Evolutionary conservation across 1,139 yeast species (phyloP), one percentile per base, ranked within the genome.

Genomic region (Yamadazyma taylorii): DNA sequence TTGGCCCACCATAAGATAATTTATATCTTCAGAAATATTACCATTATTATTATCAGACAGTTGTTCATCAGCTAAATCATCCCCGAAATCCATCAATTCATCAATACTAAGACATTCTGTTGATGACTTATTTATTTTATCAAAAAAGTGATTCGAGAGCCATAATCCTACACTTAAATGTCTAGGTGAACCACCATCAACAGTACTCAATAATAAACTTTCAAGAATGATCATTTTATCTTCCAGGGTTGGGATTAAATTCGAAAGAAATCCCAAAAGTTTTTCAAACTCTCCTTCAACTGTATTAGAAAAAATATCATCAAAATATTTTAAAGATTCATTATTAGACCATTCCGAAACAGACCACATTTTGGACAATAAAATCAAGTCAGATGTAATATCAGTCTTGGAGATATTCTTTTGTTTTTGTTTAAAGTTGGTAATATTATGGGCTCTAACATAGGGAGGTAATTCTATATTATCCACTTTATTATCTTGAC

Each of bases 391-490:
- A 3, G 57, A 41, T 1, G 60, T 24, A 1, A 42, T 22, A 19
- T 55, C 52, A 6, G 40, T 30, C n/a, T 35, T 38, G 2, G 37
- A 24, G 8, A 31, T n/a, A 19, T 34, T 37, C 17, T 22, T 27
- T 1, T 33, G 17, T 6, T 19, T 24, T 8, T 34, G 14, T 3
- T 17, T 17, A 17, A 45, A 34, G n/a, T 45, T 52, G 1, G 56
- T 50, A 10, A 68, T 45, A 25, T 58, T 61, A 15, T 45, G 53
- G 1, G 69, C 70, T 44, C 69, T 59, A 9, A 70, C 62, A 38
- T 61, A 55, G 1, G 67, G 61, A 1, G 75, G 75, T n/a, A 70
- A 50, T 35, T 66, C 64, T 17, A 70, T 58, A 22, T 59, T 51
- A 36, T 70, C 74, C 2, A 69, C 45, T 25, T 47, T 54, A 40